These are phyloP conservation scores for Thuja plicata DNA, from an alignment of 83 land plant species.

Conservation along the genomic window DNA sequence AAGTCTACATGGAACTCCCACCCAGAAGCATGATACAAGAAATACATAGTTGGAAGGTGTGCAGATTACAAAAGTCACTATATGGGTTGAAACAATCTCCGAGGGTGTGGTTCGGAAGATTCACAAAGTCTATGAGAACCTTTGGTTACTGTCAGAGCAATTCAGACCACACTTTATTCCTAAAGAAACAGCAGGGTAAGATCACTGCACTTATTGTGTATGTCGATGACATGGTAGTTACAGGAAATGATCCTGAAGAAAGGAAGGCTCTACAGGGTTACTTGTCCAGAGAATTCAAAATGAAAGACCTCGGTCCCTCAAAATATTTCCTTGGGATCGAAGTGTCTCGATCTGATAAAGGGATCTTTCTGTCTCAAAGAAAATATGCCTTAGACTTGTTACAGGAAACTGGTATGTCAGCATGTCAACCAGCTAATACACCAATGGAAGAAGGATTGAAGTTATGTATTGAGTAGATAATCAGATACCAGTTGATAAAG, in stretches of 20 bases:
- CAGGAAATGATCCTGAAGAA: background rate
- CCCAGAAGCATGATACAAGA: background rate
- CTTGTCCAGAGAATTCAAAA: background rate
- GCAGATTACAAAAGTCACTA: background rate
- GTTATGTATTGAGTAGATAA: too few species aligned
- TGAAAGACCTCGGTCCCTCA: slow-evolving; percentile 23
- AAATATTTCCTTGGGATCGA: too few species aligned
- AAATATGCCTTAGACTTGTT: too few species aligned
- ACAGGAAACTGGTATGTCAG: too few species aligned
- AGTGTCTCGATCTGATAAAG: too few species aligned
- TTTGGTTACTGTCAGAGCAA: background rate
- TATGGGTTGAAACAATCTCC: too few species aligned
- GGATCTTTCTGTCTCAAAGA: too few species aligned
- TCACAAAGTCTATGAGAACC: too few species aligned
- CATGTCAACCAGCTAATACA: too few species aligned
- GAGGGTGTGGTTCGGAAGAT: too few species aligned
- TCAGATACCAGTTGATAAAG: background rate
- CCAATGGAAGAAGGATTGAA: too few species aligned
- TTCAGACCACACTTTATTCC: slow-evolving; percentile 19
- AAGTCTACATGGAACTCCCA: slow-evolving; percentile 6
- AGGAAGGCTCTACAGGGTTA: background rate
- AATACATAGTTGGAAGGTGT: too few species aligned
- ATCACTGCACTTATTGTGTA: slow-evolving; percentile 14
- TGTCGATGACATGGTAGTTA: slow-evolving; percentile 24
- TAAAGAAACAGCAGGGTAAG: background rate